Evolutionary conservation across 2,329 filamentous ascomycete genomes (phyloP), one percentile per base, ranked within the genome.

Genomic region (Claviceps fusiformis): DNA sequence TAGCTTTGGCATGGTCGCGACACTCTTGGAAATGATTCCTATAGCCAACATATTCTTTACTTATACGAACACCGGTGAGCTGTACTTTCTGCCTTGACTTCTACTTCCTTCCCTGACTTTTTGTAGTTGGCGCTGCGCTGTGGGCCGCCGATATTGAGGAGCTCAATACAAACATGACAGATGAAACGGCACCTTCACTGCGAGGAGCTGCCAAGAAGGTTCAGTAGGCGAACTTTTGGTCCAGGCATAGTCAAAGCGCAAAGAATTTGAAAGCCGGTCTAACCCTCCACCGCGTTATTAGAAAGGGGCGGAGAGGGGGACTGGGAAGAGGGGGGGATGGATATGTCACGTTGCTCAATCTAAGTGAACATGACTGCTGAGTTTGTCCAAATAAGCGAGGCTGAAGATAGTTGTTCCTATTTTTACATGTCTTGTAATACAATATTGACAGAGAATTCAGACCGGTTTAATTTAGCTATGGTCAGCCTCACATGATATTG

Each of bases 61-160:
- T 0, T 96, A 95, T 68, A 95, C 90, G 17, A 96, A 95, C 68
- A 86, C 88, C 1, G 80, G 81, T 80, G 72, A 64, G 70, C 51
- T 19, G 10, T 41, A 11, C 15, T 10, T 5, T 37, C 4, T 46
- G 19, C 27, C 24, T 24, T 10, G 13, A 11, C 27, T 37, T 11
- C 24, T 10, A 24, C 9, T 13, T 39, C 24, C 24, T 7, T 7
- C 17, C 39, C 19, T 13, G 9, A 46, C 15, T 8, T 19, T 24
- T 50, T 10, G 8, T 50, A 83, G 89, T 95, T 56, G 92, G 90
- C 8, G 92, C 91, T 54, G 92, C 92, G 8, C 73, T 97, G n/a
- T 96, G 90, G 90, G 91, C 92, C 45, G 87, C 89, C 19, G 90
- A 95, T 68, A 80, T 95, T 56, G 89, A 95, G 68, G 67, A 70